phyloP scores from a whole-genome alignment of 371 early-diverging fungal genomes.

The Capillidium heterosporum region DNA sequence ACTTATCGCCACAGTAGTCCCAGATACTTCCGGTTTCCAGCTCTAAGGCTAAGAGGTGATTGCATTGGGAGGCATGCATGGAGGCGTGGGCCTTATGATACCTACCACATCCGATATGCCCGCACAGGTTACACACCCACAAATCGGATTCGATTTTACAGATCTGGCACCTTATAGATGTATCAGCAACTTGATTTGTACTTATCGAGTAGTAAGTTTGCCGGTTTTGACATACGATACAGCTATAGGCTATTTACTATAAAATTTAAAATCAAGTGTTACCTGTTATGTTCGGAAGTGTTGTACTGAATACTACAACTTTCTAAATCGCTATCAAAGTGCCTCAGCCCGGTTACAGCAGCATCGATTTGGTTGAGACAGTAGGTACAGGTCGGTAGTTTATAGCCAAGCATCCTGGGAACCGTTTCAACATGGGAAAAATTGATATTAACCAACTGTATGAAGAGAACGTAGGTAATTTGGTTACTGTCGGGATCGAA shows the following conservation, averaged over 20 bases:
- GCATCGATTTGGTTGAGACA: slow-evolving; percentile 86
- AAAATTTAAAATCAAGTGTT: slow-evolving; percentile 5
- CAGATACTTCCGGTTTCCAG: slow-evolving; percentile 88
- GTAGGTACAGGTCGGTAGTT: slow-evolving; percentile 83
- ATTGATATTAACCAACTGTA: not conserved
- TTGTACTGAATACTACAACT: not conserved
- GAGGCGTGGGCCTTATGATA: slow-evolving; percentile 66
- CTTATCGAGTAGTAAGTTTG: too few relatives aligned
- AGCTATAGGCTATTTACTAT: too few relatives aligned
- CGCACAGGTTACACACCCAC: slow-evolving; percentile 93
- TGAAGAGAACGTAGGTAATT: not conserved
- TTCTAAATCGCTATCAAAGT: not conserved
- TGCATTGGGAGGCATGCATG: slow-evolving; percentile 56
- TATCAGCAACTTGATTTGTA: too few relatives aligned
- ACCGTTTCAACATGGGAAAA: not conserved
- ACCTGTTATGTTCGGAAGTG: slow-evolving; percentile 3
- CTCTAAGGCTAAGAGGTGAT: slow-evolving; percentile 75
- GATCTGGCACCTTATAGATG: slow-evolving; percentile 45
- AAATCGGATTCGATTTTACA: slow-evolving; percentile 56
- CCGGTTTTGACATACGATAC: too few relatives aligned
- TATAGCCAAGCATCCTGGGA: slow-evolving; percentile 11
- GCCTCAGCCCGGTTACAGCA: slow-evolving; percentile 45
- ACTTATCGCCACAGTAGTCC: slow-evolving; percentile 90
- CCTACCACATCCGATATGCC: slow-evolving; percentile 68
- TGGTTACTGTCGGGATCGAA: not conserved